A percentile compares a stretch with the other conserved stretches of the same genome.
Conservation (phyloP, 2,329 filamentous ascomycete species). For the Blastomyces gilchristii region DNA sequence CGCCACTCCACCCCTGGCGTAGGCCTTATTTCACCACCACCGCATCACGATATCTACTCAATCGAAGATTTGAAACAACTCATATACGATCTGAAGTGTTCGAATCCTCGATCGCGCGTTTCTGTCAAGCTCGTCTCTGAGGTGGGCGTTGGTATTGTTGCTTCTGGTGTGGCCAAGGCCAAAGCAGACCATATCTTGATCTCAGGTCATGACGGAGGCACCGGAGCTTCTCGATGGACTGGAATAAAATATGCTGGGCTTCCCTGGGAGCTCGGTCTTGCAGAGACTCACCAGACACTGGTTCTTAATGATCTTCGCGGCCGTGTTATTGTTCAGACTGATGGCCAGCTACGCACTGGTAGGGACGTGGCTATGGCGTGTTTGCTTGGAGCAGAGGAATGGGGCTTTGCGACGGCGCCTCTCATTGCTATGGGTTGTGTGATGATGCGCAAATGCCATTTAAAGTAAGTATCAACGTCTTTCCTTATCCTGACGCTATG, state of each 20-base stretch:
- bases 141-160: slow-evolving; percentile 93
- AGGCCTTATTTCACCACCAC: slow-evolving; percentile 88
- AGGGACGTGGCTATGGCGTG: slow-evolving; percentile 91
- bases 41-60: slow-evolving; percentile 96
- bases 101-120: slow-evolving; percentile 80
- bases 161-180: slow-evolving; percentile 92
- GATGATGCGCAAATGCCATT: slow-evolving; percentile 66
- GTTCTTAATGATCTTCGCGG: slow-evolving; percentile 93
- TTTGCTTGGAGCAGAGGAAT: slow-evolving; percentile 93
- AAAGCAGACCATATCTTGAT: slow-evolving; percentile 96
- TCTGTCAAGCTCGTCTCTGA: slow-evolving; percentile 97
- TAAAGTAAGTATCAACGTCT: slow-evolving; percentile 12
- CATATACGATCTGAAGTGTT: slow-evolving; percentile 95
- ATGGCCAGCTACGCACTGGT: slow-evolving; percentile 86
- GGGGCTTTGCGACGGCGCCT: slow-evolving; percentile 89
- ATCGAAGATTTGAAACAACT: slow-evolving; percentile 97
- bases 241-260: slow-evolving; percentile 98
- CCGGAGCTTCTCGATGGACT: slow-evolving; percentile 92
- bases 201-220: slow-evolving; percentile 93
- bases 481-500: not conserved
- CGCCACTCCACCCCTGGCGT: slow-evolving; percentile 94
- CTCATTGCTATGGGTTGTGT: slow-evolving; percentile 96
- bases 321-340: slow-evolving; percentile 90
- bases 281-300: slow-evolving; percentile 92
- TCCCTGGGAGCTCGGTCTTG: slow-evolving; percentile 91